Percentiles rank a stretch among this genome's conserved stretches.
Conservation (phyloP, 306 rosid genomes). For the Ziziphus jujuba region DNA sequence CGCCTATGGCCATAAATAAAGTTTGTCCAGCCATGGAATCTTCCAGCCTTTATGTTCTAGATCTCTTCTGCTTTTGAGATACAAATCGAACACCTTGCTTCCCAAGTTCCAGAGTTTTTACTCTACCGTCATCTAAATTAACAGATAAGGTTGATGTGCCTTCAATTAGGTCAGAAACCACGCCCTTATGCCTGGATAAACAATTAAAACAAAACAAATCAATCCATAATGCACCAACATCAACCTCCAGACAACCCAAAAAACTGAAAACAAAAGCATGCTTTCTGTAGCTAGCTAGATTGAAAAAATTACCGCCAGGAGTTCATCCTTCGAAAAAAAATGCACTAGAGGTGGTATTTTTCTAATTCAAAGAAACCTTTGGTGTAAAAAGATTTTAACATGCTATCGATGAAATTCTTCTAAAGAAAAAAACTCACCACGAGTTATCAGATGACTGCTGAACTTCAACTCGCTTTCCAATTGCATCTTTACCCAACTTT, state of each 20-base stretch:
- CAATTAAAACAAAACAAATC: slow-evolving; percentile 1
- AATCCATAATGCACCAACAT: background rate
- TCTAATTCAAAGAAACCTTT: background rate
- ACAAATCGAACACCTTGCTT: slow-evolving; percentile 87
- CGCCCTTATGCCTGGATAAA: slow-evolving; percentile 78
- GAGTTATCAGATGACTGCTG: slow-evolving; percentile 80
- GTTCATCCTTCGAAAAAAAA: background rate
- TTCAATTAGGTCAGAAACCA: slow-evolving; percentile 61
- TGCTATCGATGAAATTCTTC: slow-evolving; percentile 6
- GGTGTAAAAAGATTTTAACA: background rate
- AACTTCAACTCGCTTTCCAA: slow-evolving; percentile 98
- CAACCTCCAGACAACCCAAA: background rate
- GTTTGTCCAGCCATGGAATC: background rate
- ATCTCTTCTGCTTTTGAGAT: slow-evolving; percentile 78
- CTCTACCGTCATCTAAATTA: slow-evolving; percentile 69
- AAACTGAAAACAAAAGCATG: too few species aligned
- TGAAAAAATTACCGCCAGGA: too few species aligned
- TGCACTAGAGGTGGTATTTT: background rate
- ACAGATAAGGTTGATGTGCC: slow-evolving; percentile 70
- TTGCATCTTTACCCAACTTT: slow-evolving; percentile 91
- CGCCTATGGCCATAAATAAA: too few species aligned
- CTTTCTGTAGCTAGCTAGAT: too few species aligned
- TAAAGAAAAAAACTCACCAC: slow-evolving; percentile 56
- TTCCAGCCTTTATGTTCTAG: slow-evolving; percentile 49
- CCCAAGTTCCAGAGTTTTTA: slow-evolving; percentile 66